phyloP scores from a whole-genome alignment of 805 yeast genomes.

The Ogataea minuta region DNA sequence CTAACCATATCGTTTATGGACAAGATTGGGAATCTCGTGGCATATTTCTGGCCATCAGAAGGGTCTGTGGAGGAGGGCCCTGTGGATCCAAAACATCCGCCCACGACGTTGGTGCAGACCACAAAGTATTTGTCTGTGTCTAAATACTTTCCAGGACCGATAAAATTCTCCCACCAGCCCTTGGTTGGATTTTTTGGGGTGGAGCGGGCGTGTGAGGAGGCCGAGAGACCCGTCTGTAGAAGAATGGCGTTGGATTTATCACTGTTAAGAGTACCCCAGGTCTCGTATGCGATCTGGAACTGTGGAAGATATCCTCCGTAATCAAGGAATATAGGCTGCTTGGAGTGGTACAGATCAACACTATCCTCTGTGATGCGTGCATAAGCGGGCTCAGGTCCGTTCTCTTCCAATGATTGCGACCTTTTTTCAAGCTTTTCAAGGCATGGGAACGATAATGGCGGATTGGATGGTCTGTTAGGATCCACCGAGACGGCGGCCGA shows the following conservation, averaged over 20 bases:
- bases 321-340: slow-evolving; percentile 67
- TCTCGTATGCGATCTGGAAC: slow-evolving; percentile 84
- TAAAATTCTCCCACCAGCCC: slow-evolving; percentile 97
- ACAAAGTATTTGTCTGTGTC: slow-evolving; percentile 83
- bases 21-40: slow-evolving; percentile 82
- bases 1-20: slow-evolving; percentile 89
- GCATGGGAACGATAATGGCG: slow-evolving; percentile 80
- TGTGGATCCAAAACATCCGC: slow-evolving; percentile 94
- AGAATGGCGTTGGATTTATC: slow-evolving; percentile 70
- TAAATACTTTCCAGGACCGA: slow-evolving; percentile 76
- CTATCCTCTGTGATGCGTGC: slow-evolving; percentile 64
- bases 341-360: slow-evolving; percentile 54
- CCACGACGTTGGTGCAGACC: slow-evolving; percentile 87
- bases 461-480: slow-evolving; percentile 43
- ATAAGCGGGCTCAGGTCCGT: slow-evolving; percentile 87
- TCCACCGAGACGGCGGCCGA: slow-evolving; percentile 15
- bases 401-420: slow-evolving; percentile 44
- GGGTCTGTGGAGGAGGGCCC: slow-evolving; percentile 87
- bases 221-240: slow-evolving; percentile 88
- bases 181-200: slow-evolving; percentile 63
- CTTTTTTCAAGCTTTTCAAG: slow-evolving; percentile 70
- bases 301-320: slow-evolving; percentile 76
- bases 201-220: slow-evolving; percentile 90
- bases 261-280: slow-evolving; percentile 78
- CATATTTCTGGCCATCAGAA: slow-evolving; percentile 62